These are phyloP conservation scores for Dinochytrium kinnereticum DNA, from an alignment of 371 early-diverging fungal species.

Conservation along the genomic window DNA sequence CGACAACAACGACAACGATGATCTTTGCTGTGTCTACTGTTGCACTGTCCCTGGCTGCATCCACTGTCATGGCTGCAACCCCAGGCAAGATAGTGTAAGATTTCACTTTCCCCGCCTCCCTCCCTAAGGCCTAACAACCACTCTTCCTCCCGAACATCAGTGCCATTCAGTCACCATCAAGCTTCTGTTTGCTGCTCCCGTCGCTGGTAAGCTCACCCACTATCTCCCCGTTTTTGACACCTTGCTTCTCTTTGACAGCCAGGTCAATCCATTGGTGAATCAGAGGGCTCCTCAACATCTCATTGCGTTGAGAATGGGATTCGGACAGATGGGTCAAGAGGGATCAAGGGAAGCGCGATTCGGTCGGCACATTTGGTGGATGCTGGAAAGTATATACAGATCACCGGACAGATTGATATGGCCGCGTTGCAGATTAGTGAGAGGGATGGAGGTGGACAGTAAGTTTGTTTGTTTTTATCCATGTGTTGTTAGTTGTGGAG, in stretches of 20 bases:
- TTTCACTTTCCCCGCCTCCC: too few relatives aligned
- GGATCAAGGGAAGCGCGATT: neutral
- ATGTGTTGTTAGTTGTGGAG: neutral
- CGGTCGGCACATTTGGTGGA: neutral
- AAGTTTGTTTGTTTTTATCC: neutral
- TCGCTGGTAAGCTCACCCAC: too few relatives aligned
- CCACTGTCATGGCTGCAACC: neutral
- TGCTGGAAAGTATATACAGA: neutral
- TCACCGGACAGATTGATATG: slow-evolving; percentile 8
- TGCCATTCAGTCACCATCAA: neutral
- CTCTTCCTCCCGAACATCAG: neutral
- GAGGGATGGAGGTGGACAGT: neutral
- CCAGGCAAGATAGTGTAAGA: neutral
- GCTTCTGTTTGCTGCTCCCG: neutral
- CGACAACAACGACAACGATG: too few relatives aligned
- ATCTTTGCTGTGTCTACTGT: neutral
- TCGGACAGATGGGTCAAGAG: neutral
- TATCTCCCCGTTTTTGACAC: too few relatives aligned
- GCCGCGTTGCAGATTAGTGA: neutral
- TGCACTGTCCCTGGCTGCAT: neutral
- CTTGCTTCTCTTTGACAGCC: too few relatives aligned
- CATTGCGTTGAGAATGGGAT: neutral
- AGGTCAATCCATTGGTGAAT: slow-evolving; percentile 1
- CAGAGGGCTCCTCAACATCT: neutral
- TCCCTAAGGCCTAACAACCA: neutral